Evolutionary conservation across 225 moss, liverwort and hornwort genomes (phyloP).

Genomic region (Rhytidiadelphus loreus): DNA sequence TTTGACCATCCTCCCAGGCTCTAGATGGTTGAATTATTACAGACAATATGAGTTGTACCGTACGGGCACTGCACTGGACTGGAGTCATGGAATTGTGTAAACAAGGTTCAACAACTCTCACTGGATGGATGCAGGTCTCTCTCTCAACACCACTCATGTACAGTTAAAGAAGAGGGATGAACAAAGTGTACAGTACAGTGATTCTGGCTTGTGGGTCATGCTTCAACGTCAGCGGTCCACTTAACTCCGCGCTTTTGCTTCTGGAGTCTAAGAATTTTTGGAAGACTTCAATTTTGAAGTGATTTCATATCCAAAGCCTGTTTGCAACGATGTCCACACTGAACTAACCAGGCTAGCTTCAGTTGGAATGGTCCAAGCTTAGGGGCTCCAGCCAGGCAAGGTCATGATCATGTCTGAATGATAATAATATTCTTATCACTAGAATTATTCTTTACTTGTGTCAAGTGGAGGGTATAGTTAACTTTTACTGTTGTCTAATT

Average conservation of each 20-base stretch:
- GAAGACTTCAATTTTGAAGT: not conserved
- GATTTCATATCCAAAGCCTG: not conserved
- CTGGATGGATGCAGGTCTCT: not conserved
- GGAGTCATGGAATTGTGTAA: not conserved
- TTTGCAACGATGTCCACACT: not conserved
- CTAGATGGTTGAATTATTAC: not conserved
- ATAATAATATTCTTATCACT: not conserved
- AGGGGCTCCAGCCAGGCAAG: not conserved
- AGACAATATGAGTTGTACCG: not conserved
- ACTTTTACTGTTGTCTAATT: not conserved
- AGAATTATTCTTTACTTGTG: not conserved
- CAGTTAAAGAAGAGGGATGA: not conserved
- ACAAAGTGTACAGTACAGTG: not conserved
- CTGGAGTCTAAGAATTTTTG: not conserved
- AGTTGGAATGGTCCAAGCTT: not conserved
- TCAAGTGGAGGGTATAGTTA: not conserved
- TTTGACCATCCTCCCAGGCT: not conserved
- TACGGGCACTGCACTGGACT: not conserved
- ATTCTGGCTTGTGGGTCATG: not conserved
- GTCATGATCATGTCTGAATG: too few relatives aligned
- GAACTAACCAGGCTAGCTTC: not conserved
- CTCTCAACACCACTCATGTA: not conserved
- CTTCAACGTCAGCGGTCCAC: not conserved
- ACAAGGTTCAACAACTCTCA: not conserved
- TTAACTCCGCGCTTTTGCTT: not conserved